These are phyloP conservation scores for Senna siamea DNA, from an alignment of 306 rosid genomes.

Conservation along the genomic window DNA sequence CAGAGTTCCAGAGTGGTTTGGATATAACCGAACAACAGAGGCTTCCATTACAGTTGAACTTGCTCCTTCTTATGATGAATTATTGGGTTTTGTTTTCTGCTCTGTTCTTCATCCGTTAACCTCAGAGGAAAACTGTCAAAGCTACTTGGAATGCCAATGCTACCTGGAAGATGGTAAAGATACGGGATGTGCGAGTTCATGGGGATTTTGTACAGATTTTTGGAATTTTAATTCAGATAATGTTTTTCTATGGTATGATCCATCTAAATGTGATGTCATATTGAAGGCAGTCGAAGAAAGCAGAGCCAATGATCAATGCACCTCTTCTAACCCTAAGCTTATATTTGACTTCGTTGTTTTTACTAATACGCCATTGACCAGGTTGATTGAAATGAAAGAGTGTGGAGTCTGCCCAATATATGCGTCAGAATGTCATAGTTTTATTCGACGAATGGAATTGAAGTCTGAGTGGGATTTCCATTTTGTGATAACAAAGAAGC, in stretches of 20 bases:
- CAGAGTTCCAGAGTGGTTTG: neutral
- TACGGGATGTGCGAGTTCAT: neutral
- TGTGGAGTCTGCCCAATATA: conserved; percentile 35
- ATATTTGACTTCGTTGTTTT: neutral
- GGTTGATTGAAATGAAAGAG: conserved; percentile 15
- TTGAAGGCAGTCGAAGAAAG: neutral
- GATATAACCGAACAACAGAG: neutral
- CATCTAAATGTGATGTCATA: neutral
- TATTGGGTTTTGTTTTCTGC: neutral
- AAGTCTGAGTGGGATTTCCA: neutral
- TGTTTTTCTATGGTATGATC: conserved; percentile 2
- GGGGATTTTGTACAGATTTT: neutral
- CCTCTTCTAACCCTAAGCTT: neutral
- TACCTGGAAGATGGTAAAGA: neutral
- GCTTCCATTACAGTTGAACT: neutral
- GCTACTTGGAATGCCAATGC: neutral
- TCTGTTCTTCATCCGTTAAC: neutral
- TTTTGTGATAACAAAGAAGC: neutral
- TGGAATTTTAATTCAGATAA: neutral
- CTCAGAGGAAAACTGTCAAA: neutral
- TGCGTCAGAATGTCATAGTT: conserved; percentile 5
- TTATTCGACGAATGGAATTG: neutral
- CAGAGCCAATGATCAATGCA: neutral
- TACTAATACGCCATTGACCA: neutral
- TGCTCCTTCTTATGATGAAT: neutral